Conservation (phyloP, 2,329 filamentous ascomycete species). For the Penicillium brevicompactum region DNA sequence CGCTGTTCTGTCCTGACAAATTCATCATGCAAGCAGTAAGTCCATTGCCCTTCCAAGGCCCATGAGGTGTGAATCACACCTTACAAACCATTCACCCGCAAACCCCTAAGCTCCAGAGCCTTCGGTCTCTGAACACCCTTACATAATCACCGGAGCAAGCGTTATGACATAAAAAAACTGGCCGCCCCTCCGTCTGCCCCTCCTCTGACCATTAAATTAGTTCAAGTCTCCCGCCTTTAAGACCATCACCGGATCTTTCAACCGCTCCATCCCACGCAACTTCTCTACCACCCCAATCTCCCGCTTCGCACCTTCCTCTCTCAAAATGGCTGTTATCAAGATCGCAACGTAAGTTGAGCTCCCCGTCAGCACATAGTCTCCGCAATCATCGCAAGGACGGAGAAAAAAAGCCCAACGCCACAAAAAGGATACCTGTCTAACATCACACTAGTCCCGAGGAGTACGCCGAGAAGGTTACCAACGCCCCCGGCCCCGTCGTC, state of each 20-base stretch:
- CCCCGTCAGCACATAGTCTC: neutral
- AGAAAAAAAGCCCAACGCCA: neutral
- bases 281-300: slow-evolving; percentile 22
- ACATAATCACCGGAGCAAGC: slow-evolving; percentile 27
- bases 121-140: slow-evolving; percentile 30
- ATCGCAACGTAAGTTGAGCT: slow-evolving; percentile 29
- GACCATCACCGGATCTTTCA: slow-evolving; percentile 14
- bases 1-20: slow-evolving; percentile 3
- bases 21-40: slow-evolving; percentile 24
- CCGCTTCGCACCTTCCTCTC: slow-evolving; percentile 17
- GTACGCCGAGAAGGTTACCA: slow-evolving; percentile 51
- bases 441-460: slow-evolving; percentile 55
- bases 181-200: slow-evolving; percentile 22
- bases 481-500: slow-evolving; percentile 63
- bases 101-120: neutral
- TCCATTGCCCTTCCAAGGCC: neutral
- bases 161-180: slow-evolving; percentile 35
- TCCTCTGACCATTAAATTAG: slow-evolving; percentile 5
- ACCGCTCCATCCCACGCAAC: slow-evolving; percentile 28
- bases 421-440: neutral
- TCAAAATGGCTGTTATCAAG: slow-evolving; percentile 29
- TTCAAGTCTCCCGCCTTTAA: slow-evolving; percentile 16
- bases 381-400: neutral
- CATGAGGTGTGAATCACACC: neutral
- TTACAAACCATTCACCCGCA: neutral